A percentile compares a stretch with the other conserved stretches of the same genome.
phyloP scores from a whole-genome alignment of 306 rosid genomes.

The Vigna radiata region DNA sequence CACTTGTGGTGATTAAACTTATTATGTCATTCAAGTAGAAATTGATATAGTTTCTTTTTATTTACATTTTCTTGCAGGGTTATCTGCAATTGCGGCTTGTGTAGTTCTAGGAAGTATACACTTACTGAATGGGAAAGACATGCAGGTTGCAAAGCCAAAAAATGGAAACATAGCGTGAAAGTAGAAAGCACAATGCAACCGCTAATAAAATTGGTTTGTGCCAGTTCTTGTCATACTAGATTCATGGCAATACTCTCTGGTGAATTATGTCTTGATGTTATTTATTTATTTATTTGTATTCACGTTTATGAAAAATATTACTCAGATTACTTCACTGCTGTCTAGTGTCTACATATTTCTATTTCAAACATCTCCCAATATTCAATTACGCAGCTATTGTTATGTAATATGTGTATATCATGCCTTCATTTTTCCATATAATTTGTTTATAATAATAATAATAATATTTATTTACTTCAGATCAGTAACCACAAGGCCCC shows the following conservation, averaged over 20 bases:
- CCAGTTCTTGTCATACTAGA: conserved; percentile 34
- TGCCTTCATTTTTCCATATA: conserved; percentile 25
- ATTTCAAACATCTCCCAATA: conserved; percentile 7
- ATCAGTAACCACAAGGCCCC: conserved; percentile 59
- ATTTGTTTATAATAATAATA: conserved; percentile 23
- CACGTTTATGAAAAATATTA: conserved; percentile 16
- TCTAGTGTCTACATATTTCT: conserved; percentile 2
- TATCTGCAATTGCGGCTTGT: conserved; percentile 73
- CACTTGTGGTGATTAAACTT: conserved; percentile 12
- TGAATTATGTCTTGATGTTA: conserved; percentile 11
- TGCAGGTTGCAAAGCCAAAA: conserved; percentile 89
- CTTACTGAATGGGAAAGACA: conserved; percentile 87
- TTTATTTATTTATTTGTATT: not conserved
- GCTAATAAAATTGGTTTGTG: conserved; percentile 89
- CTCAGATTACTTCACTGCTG: conserved; percentile 11
- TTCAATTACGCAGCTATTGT: conserved; percentile 26
- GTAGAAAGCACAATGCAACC: conserved; percentile 80
- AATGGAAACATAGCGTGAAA: conserved; percentile 93
- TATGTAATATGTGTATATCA: conserved; percentile 19
- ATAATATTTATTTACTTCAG: conserved; percentile 67
- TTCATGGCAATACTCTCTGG: conserved; percentile 6
- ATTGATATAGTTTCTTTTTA: conserved; percentile 30
- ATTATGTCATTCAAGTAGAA: conserved; percentile 19
- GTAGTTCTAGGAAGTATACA: conserved; percentile 72
- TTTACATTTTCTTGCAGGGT: conserved; percentile 61